phyloP scores from a whole-genome alignment of 2,329 filamentous ascomycete genomes.

The Parasarocladium wereldwijsianum region DNA sequence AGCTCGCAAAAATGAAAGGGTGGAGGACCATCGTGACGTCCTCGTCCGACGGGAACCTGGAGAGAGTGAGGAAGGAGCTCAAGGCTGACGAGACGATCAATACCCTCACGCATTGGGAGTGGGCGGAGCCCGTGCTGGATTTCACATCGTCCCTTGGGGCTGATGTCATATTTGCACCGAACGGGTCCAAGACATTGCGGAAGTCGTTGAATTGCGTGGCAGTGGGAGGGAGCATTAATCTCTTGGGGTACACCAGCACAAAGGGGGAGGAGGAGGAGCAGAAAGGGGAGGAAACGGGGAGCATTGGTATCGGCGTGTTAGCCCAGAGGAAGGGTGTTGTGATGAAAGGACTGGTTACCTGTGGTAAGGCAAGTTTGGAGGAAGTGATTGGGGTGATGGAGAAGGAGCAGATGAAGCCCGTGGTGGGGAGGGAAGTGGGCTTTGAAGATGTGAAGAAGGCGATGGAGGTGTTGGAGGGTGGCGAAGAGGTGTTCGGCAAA shows the following conservation, averaged over 20 bases:
- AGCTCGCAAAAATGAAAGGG: conserved; percentile 26
- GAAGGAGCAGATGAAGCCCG: conserved; percentile 19
- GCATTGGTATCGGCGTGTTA: conserved; percentile 1
- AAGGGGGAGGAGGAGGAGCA: conserved; percentile 18
- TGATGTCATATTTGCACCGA: conserved; percentile 23
- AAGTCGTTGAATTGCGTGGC: conserved; percentile 29
- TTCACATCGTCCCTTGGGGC: conserved; percentile 28
- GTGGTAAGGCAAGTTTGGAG: conserved; percentile 30
- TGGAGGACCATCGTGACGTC: conserved; percentile 28
- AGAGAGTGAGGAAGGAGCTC: conserved; percentile 15
- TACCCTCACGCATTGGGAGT: conserved; percentile 28
- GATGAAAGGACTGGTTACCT: conserved; percentile 31
- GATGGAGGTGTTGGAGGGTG: conserved; percentile 30
- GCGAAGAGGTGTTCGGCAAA: conserved; percentile 34
- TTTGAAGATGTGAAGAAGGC: conserved; percentile 25
- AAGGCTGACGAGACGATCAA: conserved; percentile 33
- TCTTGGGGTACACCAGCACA: conserved; percentile 16
- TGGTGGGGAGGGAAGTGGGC: conserved; percentile 25
- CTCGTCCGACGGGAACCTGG: conserved; percentile 32
- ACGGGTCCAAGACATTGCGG: conserved; percentile 23
- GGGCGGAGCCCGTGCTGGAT: conserved; percentile 26
- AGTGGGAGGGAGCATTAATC: conserved; percentile 26
- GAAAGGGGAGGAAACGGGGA: conserved; percentile 4
- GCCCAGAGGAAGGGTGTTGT: conserved; percentile 40
- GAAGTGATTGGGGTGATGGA: conserved; percentile 29